A percentile compares a stretch with the other conserved stretches of the same genome.
Conservation (phyloP, 1,284 basidiomycete species). For the Phellopilus nigrolimitatus region DNA sequence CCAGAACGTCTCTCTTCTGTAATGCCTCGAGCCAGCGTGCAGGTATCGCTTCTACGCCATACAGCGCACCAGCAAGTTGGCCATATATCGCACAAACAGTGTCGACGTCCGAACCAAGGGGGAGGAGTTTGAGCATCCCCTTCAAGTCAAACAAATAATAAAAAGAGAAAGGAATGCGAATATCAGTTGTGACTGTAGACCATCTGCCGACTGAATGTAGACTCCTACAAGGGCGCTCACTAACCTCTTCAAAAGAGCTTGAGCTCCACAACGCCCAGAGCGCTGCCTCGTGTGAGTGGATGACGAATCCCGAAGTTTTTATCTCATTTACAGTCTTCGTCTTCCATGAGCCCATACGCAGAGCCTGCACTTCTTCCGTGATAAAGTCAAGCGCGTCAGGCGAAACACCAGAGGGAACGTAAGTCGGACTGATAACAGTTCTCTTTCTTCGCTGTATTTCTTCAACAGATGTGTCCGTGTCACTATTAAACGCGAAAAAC, state of each 20-base stretch:
- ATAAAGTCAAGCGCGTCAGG: not conserved
- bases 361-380: constrained; percentile 8
- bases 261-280: constrained; percentile 16
- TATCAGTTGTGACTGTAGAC: too few relatives aligned
- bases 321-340: constrained; percentile 10
- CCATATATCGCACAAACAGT: constrained; percentile 17
- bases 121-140: constrained; percentile 17
- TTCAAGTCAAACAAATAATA: not conserved
- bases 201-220: too few relatives aligned
- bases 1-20: constrained; percentile 9
- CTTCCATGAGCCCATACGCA: constrained; percentile 12
- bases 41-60: constrained; percentile 14
- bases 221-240: not conserved
- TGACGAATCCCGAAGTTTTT: constrained; percentile 14
- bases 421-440: not conserved
- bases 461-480: not conserved
- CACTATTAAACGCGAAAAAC: not conserved
- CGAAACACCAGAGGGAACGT: not conserved
- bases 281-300: constrained; percentile 17
- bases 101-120: constrained; percentile 14
- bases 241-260: constrained; percentile 14
- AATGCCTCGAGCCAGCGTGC: constrained; percentile 3
- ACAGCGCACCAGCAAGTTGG: constrained; percentile 13
- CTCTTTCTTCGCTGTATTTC: constrained; percentile 5
- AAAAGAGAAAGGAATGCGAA: too few relatives aligned